These are phyloP conservation scores for Dalbergia cultrata DNA, from an alignment of 306 rosid genomes.

Conservation along the genomic window DNA sequence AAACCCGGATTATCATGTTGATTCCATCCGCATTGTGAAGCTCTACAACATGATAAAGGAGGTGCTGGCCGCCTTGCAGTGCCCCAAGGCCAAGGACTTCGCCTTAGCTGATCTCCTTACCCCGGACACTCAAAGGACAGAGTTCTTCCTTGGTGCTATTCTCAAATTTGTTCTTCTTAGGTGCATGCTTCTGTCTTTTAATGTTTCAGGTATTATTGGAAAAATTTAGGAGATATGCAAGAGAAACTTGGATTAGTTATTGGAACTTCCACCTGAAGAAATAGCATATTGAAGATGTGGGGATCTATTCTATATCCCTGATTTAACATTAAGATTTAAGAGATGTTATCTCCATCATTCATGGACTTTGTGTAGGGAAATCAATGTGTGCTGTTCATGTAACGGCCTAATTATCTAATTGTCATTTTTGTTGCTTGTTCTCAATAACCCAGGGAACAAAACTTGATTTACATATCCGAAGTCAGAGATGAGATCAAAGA, in stretches of 20 bases:
- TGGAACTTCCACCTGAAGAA: background rate
- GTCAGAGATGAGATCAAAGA: conserved; percentile 61
- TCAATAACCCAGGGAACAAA: conserved; percentile 52
- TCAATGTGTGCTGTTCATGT: background rate
- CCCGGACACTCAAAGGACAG: conserved; percentile 72
- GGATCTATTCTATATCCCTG: background rate
- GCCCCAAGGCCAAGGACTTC: conserved; percentile 57
- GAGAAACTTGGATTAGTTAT: background rate
- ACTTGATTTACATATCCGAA: conserved; percentile 58
- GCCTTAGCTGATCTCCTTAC: conserved; percentile 66
- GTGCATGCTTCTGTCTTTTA: conserved; percentile 44
- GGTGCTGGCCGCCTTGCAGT: conserved; percentile 59
- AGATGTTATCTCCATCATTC: background rate
- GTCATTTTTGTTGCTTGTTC: background rate
- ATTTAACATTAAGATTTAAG: background rate
- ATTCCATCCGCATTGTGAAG: conserved; percentile 55
- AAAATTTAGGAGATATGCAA: background rate
- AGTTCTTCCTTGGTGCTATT: conserved; percentile 71
- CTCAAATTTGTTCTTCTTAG: conserved; percentile 75
- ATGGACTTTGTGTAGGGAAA: background rate
- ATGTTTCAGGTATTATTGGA: background rate
- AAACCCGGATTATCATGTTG: conserved; percentile 70
- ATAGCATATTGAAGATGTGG: background rate
- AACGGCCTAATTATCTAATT: background rate
- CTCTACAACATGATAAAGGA: conserved; percentile 65